Evolutionary conservation across 2,329 filamentous ascomycete genomes (phyloP), one percentile per base, ranked within the genome.

Genomic region (Akanthomyces dipterigenus): DNA sequence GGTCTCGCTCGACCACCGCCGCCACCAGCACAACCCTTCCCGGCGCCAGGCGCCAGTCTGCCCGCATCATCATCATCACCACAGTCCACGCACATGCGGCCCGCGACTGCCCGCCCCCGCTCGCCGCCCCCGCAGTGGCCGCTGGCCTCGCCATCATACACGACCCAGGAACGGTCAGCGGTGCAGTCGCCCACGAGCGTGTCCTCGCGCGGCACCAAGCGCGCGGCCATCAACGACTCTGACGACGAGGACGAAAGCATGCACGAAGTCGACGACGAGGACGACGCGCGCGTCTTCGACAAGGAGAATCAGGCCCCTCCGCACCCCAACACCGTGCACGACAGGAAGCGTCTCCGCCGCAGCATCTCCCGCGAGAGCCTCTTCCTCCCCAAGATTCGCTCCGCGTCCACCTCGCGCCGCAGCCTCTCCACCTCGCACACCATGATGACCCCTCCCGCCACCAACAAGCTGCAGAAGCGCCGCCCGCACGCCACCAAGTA

Each of bases 341-440:
- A 43, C 24, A 73, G 72, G 64, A 83, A 83, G 75, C 83, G 82
- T 70, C 72, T 84, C 54, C 80, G 83, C 60, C 81, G 81, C 72
- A 79, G 76, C 8, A 72, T 78, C 60, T 77, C 77, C n/a, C 72
- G 76, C 12, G 72, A 79, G 63, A 75, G 81, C 63, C 64, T 73
- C 58, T 60, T 71, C 56, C 62, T 71, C 14, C 70, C 73, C 36
- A 70, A 70, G 38, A 64, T 77, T 31, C 71, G 73, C 43, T 69
- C 64, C 63, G 65, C 66, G 31, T 64, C 67, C 3, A 9, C 46
- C 34, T 64, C 67, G 26, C 68, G 69, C 36, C 69, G 70, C 36
- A 71, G 70, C 62, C 64, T 70, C 14, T 68, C 72, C 34, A 64
- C 67, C 38, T 65, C 64, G 22, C 61, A 65, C 46, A 65, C 64